Conservation (phyloP, 2,329 filamentous ascomycete genomes). For the Chaetomiaceae sp. region DNA sequence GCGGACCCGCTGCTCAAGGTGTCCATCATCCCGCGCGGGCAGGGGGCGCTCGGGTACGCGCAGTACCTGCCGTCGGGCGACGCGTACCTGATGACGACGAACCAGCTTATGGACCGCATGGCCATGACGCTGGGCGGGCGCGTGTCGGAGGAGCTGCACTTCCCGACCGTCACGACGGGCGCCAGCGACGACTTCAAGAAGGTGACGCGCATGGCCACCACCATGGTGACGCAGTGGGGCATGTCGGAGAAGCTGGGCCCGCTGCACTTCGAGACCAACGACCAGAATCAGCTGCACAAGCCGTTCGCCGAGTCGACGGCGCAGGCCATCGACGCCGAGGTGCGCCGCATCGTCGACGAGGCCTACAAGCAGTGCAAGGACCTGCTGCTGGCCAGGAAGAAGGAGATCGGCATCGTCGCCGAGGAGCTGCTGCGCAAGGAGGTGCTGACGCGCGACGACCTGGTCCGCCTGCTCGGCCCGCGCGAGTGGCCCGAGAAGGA, state of each 20-base stretch:
- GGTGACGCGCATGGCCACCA: conserved; percentile 89
- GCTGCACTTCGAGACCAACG: conserved; percentile 82
- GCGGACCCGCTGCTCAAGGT: conserved; percentile 98
- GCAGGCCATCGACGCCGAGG: conserved; percentile 84
- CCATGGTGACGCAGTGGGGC: conserved; percentile 99
- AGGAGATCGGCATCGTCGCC: conserved; percentile 80
- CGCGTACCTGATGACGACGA: conserved; percentile 90
- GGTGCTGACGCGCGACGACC: conserved; percentile 82
- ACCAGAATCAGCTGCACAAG: conserved; percentile 79
- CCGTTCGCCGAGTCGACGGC: conserved; percentile 94
- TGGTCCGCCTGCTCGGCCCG: conserved; percentile 79
- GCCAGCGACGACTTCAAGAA: conserved; percentile 98
- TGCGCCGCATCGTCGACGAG: conserved; percentile 83
- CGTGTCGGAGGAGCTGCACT: conserved; percentile 93
- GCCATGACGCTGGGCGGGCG: conserved; percentile 97
- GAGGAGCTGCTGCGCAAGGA: conserved; percentile 92
- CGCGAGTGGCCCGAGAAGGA: conserved; percentile 77
- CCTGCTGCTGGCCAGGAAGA: conserved; percentile 77
- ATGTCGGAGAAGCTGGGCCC: conserved; percentile 95
- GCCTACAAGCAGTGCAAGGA: conserved; percentile 88
- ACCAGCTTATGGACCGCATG: conserved; percentile 98
- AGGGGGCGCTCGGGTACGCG: conserved; percentile 89
- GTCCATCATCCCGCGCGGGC: conserved; percentile 93
- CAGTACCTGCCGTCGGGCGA: conserved; percentile 92
- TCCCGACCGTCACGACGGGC: conserved; percentile 90